Conservation (phyloP, 2,329 filamentous ascomycete genomes). For the Sphaerulina vaccinii region DNA sequence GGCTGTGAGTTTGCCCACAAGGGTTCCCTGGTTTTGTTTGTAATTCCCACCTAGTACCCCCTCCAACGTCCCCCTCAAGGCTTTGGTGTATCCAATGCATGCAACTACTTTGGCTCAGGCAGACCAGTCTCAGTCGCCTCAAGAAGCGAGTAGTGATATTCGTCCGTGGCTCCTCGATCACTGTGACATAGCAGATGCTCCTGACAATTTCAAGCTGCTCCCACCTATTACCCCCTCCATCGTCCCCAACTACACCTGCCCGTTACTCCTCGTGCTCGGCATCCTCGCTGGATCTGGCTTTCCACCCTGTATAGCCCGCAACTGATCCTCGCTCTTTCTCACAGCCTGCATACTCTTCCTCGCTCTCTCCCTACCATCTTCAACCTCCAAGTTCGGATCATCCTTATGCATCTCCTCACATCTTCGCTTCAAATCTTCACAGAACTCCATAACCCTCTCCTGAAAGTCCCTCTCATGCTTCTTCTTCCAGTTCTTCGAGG, state of each 20-base stretch:
- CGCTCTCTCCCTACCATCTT: conserved; percentile 10
- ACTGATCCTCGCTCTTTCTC: conserved; percentile 11
- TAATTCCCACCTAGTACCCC: no score
- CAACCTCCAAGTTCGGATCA: conserved; percentile 9
- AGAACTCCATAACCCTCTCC: conserved; percentile 13
- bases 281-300: conserved; percentile 6
- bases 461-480: conserved; percentile 42
- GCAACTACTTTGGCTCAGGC: no score
- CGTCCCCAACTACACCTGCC: conserved; percentile 6
- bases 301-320: conserved; percentile 1
- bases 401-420: conserved; percentile 9
- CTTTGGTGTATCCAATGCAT: no score
- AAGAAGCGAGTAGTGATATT: no score
- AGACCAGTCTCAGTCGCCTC: no score
- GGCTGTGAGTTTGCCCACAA: no score
- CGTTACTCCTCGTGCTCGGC: not conserved
- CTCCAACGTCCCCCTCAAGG: no score
- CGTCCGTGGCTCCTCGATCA: no score
- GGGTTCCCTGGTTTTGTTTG: no score
- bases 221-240: no score
- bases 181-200: no score
- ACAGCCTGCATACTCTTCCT: conserved; percentile 14
- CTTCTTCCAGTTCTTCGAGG: conserved; percentile 45
- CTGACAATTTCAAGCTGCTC: no score
- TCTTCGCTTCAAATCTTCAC: conserved; percentile 14